Conservation (phyloP, 2,329 filamentous ascomycete genomes). For the Alternaria hordeiaustralica region DNA sequence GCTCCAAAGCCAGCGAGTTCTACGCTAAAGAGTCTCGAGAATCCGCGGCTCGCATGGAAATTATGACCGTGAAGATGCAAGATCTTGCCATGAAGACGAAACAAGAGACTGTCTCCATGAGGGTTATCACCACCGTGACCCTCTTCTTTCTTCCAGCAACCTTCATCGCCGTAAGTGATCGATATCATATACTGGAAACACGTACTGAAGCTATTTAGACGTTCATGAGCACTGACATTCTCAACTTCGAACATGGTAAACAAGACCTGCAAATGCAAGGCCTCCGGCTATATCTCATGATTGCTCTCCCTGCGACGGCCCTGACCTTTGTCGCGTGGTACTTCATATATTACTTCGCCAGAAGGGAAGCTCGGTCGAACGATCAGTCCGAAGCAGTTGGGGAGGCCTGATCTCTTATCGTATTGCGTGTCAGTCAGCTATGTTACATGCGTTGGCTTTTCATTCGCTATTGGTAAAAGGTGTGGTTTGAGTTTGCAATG, state of each 20-base stretch:
- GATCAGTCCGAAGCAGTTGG: not conserved
- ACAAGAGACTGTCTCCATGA: conserved; percentile 52
- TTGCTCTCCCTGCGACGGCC: conserved; percentile 47
- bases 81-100: conserved; percentile 46
- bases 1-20: conserved; percentile 38
- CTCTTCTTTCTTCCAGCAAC: conserved; percentile 54
- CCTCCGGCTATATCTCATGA: conserved; percentile 39
- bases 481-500: too few relatives aligned
- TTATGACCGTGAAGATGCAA: conserved; percentile 32
- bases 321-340: conserved; percentile 47
- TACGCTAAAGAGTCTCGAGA: conserved; percentile 23
- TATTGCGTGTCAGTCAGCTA: too few relatives aligned
- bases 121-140: conserved; percentile 52
- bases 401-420: not conserved
- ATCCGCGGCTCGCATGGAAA: conserved; percentile 41
- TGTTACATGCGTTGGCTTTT: too few relatives aligned
- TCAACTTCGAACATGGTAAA: conserved; percentile 29
- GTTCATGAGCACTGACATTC: conserved; percentile 52
- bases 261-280: conserved; percentile 19
- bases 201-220: too few relatives aligned
- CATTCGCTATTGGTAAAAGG: too few relatives aligned
- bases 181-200: too few relatives aligned
- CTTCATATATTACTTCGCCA: conserved; percentile 40
- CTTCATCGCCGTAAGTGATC: conserved; percentile 50
- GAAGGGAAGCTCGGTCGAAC: conserved; percentile 2